Evolutionary conservation across 2,329 filamentous ascomycete genomes (phyloP), one percentile per base, ranked within the genome.

Genomic region (Cryphonectria radicalis): DNA sequence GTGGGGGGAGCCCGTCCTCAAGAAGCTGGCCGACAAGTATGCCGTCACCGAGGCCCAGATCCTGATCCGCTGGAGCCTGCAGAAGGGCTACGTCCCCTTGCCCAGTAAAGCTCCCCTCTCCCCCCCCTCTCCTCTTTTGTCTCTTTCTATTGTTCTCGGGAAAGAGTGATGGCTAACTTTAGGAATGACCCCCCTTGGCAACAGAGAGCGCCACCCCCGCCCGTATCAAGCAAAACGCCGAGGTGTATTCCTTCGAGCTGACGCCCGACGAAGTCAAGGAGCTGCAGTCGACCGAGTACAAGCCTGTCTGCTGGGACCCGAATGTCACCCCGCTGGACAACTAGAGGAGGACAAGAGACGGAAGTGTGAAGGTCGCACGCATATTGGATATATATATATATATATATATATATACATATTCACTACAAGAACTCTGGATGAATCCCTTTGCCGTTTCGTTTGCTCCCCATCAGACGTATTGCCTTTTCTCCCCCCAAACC

Each of bases 41-140:
- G 85, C 85, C 74, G 94, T 92, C 82, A 88, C 88, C 10, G 88
- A 91, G 72, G 91, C 92, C 13, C 94, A 97, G 84, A 83, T 97
- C 13, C 81, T 97, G 77, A 82, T 97, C 66, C 87, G 94, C 74
- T 97, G 93, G 87, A 92, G 92, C 75, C 80, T 97, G 80, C 92
- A 97, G 81, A 95, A 93, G 82, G 91, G 89, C 4, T 90, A 89
- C 79, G 85, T 92, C 46, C 92, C 92, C 63, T 82, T 94, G 73
- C 91, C 92, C 32, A 73, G 66, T 68, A 63, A 28, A 28, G 28
- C n/a, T 28, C 28, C 28, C 28, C 28, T 2, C 28, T 43, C 63
- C 10, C 25, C 37, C 11, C 4, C 19, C 19, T 5, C 14, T 46
- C 42, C 11, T 46, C 28, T 1, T 35, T 50, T 19, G 22, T 32